Percentiles rank a stretch among this genome's conserved stretches.
phyloP scores from a whole-genome alignment of 2,329 filamentous ascomycete species.

The Camillea tinctor region DNA sequence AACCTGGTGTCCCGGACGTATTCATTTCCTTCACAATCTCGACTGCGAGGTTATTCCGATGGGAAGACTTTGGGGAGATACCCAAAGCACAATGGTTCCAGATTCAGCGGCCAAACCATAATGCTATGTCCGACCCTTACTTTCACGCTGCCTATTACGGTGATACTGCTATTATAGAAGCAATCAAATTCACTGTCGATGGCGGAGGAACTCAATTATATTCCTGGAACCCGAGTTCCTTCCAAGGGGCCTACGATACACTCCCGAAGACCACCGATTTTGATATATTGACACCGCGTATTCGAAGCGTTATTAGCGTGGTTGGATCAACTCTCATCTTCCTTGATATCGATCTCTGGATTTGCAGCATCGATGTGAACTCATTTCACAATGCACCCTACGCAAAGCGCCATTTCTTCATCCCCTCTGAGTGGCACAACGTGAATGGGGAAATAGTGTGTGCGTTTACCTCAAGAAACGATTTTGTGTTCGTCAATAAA shows the following conservation, averaged over 20 bases:
- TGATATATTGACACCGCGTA: constrained; percentile 8
- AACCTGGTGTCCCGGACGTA: constrained; percentile 6
- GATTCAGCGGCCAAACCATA: constrained; percentile 4
- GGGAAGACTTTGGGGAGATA: constrained; percentile 11
- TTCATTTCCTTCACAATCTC: constrained; percentile 11
- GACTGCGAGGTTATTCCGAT: constrained; percentile 8
- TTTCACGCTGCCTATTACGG: constrained; percentile 3
- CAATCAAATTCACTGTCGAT: constrained; percentile 4
- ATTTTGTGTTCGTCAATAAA: constrained; percentile 17
- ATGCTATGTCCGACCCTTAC: constrained; percentile 4
- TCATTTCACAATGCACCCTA: constrained; percentile 14
- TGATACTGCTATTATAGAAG: constrained; percentile 8
- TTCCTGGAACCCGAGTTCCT: constrained; percentile 10
- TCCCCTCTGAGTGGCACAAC: constrained; percentile 17
- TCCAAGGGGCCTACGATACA: constrained; percentile 2
- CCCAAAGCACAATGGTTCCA: constrained; percentile 2
- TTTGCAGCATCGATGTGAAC: constrained; percentile 16
- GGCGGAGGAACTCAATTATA: constrained; percentile 8
- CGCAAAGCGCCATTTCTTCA: constrained; percentile 17
- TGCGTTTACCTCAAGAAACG: constrained; percentile 10
- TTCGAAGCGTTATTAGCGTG: constrained; percentile 11
- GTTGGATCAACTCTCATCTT: constrained; percentile 16
- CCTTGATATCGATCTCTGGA: constrained; percentile 14
- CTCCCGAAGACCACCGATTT: constrained; percentile 1
- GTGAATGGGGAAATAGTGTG: constrained; percentile 14